Conservation (phyloP, 2,329 filamentous ascomycete species). For the Mycosphaerella arachidis region DNA sequence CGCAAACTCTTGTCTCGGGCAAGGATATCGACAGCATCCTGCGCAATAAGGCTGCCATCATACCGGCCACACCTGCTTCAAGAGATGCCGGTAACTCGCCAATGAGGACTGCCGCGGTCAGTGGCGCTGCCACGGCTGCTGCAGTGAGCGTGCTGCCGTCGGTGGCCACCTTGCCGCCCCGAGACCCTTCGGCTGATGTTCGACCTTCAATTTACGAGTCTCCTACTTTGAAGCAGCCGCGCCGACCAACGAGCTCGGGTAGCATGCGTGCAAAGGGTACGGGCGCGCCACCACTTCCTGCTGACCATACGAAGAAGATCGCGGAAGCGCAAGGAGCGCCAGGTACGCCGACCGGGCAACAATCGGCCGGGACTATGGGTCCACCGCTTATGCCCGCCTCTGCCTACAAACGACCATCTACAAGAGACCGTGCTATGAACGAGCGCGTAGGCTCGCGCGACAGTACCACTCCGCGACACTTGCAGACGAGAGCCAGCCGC, state of each 20-base stretch:
- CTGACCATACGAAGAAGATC: constrained; percentile 79
- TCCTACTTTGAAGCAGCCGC: constrained; percentile 14
- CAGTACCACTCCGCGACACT: constrained; percentile 56
- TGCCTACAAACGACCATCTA: constrained; percentile 50
- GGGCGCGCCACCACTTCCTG: constrained; percentile 62
- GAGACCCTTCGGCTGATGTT: constrained; percentile 7
- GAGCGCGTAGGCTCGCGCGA: constrained; percentile 25
- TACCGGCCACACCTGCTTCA: constrained; percentile 5
- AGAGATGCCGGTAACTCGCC: constrained; percentile 20
- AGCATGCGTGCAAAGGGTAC: constrained; percentile 56
- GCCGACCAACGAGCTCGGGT: constrained; percentile 66
- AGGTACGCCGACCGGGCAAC: constrained; percentile 23
- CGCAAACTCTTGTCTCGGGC: constrained; percentile 80
- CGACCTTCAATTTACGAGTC: constrained; percentile 20
- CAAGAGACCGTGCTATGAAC: constrained; percentile 17
- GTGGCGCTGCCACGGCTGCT: constrained; percentile 26
- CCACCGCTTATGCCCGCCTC: constrained; percentile 82
- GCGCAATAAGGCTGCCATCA: constrained; percentile 44
- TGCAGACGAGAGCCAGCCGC: constrained; percentile 42
- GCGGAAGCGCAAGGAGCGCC: constrained; percentile 65
- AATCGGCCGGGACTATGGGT: constrained; percentile 60
- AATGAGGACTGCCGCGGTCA: constrained; percentile 7
- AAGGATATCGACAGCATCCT: constrained; percentile 75
- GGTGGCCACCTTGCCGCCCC: constrained; percentile 11
- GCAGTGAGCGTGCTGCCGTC: constrained; percentile 19